Conservation (phyloP, 2,329 filamentous ascomycete species). For the Monosporascus sp. region DNA sequence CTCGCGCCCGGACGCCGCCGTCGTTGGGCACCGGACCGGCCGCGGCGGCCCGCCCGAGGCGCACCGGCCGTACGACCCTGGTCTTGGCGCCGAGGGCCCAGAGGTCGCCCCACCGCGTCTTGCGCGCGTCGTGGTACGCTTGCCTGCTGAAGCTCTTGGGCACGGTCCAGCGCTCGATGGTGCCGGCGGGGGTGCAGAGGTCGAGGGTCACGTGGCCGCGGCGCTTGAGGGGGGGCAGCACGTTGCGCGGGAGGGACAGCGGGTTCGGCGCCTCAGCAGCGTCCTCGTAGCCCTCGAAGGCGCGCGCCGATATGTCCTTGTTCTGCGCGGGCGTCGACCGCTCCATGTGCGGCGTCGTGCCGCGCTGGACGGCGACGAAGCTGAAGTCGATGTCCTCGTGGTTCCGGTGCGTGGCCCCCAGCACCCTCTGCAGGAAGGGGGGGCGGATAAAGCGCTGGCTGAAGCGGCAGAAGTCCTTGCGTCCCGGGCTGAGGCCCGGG, state of each 20-base stretch:
- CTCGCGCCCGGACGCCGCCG: constrained; percentile 38
- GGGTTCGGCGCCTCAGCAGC: constrained; percentile 42
- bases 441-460: constrained; percentile 84
- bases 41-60: constrained; percentile 46
- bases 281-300: constrained; percentile 68
- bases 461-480: constrained; percentile 90
- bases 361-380: constrained; percentile 80
- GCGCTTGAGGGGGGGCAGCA: constrained; percentile 80
- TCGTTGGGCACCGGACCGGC: constrained; percentile 31
- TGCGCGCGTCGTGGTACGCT: constrained; percentile 89
- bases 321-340: constrained; percentile 34
- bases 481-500: constrained; percentile 63
- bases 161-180: constrained; percentile 90
- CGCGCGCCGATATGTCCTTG: constrained; percentile 53
- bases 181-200: constrained; percentile 79
- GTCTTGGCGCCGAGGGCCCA: constrained; percentile 96
- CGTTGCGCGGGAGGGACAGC: constrained; percentile 69
- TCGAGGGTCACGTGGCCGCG: constrained; percentile 85
- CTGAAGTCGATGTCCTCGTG: constrained; percentile 90
- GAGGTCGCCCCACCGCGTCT: constrained; percentile 84
- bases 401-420: constrained; percentile 65
- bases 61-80: constrained; percentile 55
- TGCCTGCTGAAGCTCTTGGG: constrained; percentile 73
- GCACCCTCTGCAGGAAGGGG: constrained; percentile 70
- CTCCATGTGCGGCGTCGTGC: constrained; percentile 43